These are phyloP conservation scores for Lactuca sativa DNA, from an alignment of 129 eudicot genomes.

Conservation along the genomic window DNA sequence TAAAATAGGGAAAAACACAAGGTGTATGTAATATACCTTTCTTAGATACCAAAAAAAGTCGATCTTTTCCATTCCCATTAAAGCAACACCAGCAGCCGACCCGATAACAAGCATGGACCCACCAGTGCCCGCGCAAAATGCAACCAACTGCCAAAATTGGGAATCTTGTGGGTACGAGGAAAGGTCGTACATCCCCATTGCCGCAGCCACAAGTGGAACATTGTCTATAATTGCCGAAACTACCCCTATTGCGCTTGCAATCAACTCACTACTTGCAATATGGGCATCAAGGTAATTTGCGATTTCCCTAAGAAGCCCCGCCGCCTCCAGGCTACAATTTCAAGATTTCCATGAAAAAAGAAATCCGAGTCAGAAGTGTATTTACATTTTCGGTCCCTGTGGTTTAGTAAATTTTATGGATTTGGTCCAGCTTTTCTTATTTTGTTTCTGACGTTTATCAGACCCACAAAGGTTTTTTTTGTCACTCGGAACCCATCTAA, in stretches of 20 bases:
- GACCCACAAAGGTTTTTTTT: too few relatives aligned
- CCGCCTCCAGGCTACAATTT: constrained; percentile 77
- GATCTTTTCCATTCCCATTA: constrained; percentile 95
- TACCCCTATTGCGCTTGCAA: constrained; percentile 95
- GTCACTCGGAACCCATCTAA: too few relatives aligned
- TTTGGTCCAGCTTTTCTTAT: too few relatives aligned
- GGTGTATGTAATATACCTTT: constrained; percentile 54
- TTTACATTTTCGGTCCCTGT: background rate
- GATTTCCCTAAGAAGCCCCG: constrained; percentile 89
- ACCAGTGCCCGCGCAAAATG: constrained; percentile 96
- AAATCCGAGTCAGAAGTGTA: background rate
- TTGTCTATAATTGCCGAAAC: constrained; percentile 92
- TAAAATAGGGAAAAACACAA: background rate
- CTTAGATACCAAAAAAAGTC: constrained; percentile 94
- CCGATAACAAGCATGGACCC: constrained; percentile 98
- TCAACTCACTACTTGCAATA: constrained; percentile 67
- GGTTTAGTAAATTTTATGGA: background rate
- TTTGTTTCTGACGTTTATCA: too few relatives aligned
- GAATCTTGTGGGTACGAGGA: constrained; percentile 85
- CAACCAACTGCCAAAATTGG: constrained; percentile 89
- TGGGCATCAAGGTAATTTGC: constrained; percentile 93
- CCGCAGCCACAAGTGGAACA: constrained; percentile 98
- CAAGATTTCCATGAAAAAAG: constrained; percentile 9
- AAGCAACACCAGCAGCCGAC: constrained; percentile 99
- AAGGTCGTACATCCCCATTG: constrained; percentile 98